phyloP scores from a whole-genome alignment of 371 early-diverging fungal species.

The Mucor velutinosus region DNA sequence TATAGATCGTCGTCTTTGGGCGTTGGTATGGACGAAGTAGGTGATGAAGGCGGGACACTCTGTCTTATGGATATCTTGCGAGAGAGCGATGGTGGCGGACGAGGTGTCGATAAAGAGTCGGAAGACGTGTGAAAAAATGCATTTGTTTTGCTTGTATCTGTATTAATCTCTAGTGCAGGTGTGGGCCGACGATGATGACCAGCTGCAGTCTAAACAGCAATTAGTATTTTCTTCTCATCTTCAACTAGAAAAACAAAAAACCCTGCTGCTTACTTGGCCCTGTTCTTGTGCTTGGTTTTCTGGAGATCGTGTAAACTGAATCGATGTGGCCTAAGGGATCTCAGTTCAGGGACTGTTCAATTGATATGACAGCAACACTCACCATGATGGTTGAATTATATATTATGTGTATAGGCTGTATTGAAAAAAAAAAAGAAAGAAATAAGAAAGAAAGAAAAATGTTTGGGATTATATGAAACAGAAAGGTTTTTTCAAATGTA shows the following conservation, averaged over 20 bases:
- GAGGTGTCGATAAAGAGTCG: slow-evolving; percentile 25
- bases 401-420: too few species aligned
- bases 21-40: slow-evolving; percentile 12
- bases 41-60: neutral
- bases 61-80: slow-evolving; percentile 30
- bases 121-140: slow-evolving; percentile 38
- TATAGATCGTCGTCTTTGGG: slow-evolving; percentile 1
- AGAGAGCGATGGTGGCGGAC: slow-evolving; percentile 42
- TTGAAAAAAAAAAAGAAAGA: neutral
- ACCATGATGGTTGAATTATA: too few species aligned
- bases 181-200: slow-evolving; percentile 37
- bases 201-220: slow-evolving; percentile 1
- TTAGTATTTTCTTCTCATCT: neutral
- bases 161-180: slow-evolving; percentile 42
- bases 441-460: neutral
- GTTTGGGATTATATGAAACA: neutral
- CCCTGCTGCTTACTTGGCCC: neutral
- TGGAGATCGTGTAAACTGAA: neutral
- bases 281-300: neutral
- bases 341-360: neutral
- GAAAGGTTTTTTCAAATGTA: neutral
- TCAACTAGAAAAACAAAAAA: neutral
- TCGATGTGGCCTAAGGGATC: neutral
- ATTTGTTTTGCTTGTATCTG: slow-evolving; percentile 36
- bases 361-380: too few species aligned